Evolutionary conservation across 306 rosid genomes (phyloP).

Genomic region (Herpetospermum pedunculosum): DNA sequence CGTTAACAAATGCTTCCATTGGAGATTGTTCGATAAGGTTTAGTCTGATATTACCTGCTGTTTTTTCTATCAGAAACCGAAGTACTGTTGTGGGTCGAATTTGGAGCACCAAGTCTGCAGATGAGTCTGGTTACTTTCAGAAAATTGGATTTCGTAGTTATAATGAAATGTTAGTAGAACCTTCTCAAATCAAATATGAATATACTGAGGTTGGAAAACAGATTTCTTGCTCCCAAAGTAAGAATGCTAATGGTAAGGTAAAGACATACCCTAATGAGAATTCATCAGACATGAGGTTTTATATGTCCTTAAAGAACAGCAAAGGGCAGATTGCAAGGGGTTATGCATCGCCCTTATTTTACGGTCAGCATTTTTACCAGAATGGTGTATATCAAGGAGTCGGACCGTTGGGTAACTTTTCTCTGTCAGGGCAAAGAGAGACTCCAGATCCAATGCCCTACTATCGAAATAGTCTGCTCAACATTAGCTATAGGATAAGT

Average conservation of each 20-base stretch:
- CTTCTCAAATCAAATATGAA: constrained; percentile 30
- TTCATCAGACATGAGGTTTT: constrained; percentile 60
- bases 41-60: constrained; percentile 38
- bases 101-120: constrained; percentile 44
- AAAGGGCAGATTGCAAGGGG: constrained; percentile 54
- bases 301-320: constrained; percentile 40
- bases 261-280: constrained; percentile 44
- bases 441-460: constrained; percentile 2
- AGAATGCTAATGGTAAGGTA: constrained; percentile 27
- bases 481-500: constrained; percentile 50
- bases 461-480: constrained; percentile 19
- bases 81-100: constrained; percentile 44
- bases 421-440: constrained; percentile 10
- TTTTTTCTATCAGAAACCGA: constrained; percentile 45
- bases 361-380: constrained; percentile 21
- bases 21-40: constrained; percentile 59
- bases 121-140: constrained; percentile 40
- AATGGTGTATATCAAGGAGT: constrained; percentile 16
- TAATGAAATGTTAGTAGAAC: constrained; percentile 16
- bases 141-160: constrained; percentile 38
- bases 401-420: background rate
- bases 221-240: constrained; percentile 35
- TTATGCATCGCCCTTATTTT: constrained; percentile 47
- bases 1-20: constrained; percentile 33
- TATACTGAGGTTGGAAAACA: constrained; percentile 36